Conservation (phyloP, 1,284 basidiomycete species). For the Trichosporon sp. region DNA sequence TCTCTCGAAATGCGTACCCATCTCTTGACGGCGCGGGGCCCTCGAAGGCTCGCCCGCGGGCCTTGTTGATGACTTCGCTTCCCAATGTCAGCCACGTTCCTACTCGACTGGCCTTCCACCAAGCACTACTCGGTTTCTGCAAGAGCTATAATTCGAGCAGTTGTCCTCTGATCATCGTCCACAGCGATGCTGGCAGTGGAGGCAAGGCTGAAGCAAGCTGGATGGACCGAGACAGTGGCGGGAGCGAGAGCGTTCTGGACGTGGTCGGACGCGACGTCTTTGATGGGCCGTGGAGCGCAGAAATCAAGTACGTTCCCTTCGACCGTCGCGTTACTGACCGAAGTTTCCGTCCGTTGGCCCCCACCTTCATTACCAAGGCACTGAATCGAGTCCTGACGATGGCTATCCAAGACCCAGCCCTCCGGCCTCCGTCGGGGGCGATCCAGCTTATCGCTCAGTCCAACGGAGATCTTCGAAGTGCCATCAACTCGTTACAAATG, state of each 20-base stretch:
- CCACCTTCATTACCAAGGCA: constrained; percentile 75
- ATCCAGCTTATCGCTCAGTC: constrained; percentile 71
- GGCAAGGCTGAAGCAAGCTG: constrained; percentile 58
- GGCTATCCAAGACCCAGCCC: constrained; percentile 49
- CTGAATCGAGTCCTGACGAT: constrained; percentile 61
- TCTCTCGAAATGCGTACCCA: constrained; percentile 62
- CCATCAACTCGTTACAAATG: constrained; percentile 88
- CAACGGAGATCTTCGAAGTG: constrained; percentile 86
- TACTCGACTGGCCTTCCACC: constrained; percentile 73
- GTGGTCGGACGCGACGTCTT: constrained; percentile 56
- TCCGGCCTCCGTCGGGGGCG: constrained; percentile 59
- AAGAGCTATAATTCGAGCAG: constrained; percentile 44
- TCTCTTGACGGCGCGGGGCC: constrained; percentile 59
- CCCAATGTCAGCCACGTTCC: constrained; percentile 77
- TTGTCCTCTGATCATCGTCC: constrained; percentile 73
- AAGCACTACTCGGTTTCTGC: constrained; percentile 61
- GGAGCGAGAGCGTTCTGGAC: constrained; percentile 55
- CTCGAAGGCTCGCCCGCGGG: constrained; percentile 28
- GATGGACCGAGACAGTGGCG: constrained; percentile 49
- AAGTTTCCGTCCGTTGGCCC: constrained; percentile 87
- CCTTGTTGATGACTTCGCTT: constrained; percentile 85
- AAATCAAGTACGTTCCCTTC: constrained; percentile 61
- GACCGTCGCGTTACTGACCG: neutral
- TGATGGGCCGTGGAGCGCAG: constrained; percentile 65
- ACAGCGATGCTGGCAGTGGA: constrained; percentile 74